Conservation (phyloP, 768 basidiomycete species). For the Cyclocybe cylindracea region DNA sequence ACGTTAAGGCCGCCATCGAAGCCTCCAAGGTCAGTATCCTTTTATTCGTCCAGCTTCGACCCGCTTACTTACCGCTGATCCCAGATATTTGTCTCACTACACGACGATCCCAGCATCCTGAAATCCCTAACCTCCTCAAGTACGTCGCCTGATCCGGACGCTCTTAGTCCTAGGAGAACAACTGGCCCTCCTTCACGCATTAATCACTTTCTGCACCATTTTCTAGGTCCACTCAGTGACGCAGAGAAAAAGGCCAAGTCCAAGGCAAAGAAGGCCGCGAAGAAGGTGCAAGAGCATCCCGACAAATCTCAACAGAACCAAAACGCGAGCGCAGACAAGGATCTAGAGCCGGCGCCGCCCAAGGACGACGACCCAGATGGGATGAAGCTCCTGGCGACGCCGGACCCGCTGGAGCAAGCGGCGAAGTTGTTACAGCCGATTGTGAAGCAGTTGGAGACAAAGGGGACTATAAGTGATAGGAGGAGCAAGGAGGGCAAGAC, state of each 20-base stretch:
- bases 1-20: slow-evolving; percentile 69
- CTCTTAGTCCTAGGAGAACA: too few species aligned
- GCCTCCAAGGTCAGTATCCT: slow-evolving; percentile 60
- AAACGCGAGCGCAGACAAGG: slow-evolving; percentile 72
- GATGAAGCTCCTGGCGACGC: slow-evolving; percentile 57
- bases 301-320: slow-evolving; percentile 72
- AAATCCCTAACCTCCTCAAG: slow-evolving; percentile 40
- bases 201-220: background rate
- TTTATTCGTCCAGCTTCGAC: background rate
- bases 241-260: slow-evolving; percentile 33
- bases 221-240: background rate
- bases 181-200: background rate
- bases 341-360: slow-evolving; percentile 51
- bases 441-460: too few species aligned
- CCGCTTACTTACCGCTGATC: slow-evolving; percentile 7
- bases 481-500: slow-evolving; percentile 13
- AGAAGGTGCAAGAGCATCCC: slow-evolving; percentile 79
- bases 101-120: slow-evolving; percentile 71
- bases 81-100: slow-evolving; percentile 73
- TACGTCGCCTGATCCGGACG: slow-evolving; percentile 14
- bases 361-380: slow-evolving; percentile 91
- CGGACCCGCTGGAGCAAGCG: slow-evolving; percentile 76
- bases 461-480: too few species aligned
- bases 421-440: slow-evolving; percentile 70
- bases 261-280: slow-evolving; percentile 82